Evolutionary conservation across 140 eudicot species (phyloP), one percentile per base, ranked within the genome.

Genomic region (Erigeron philadelphicus): DNA sequence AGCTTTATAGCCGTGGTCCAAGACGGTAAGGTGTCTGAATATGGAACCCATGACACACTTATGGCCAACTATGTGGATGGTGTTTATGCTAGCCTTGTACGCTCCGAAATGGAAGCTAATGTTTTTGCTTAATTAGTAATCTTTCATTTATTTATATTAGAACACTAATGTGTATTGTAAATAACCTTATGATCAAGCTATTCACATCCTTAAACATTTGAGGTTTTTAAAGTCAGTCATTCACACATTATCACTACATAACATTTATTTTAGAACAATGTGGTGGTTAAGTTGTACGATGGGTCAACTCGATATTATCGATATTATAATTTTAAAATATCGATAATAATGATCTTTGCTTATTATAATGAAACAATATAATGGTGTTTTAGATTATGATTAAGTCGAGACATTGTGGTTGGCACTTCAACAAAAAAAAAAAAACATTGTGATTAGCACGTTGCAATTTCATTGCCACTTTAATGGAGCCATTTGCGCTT

Each of bases 71-170:
- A 82, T 70, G 66, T 67, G 42, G 79, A 86, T 74, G 96, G 95
- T 18, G 60, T 89, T 58, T 89, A 89, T 42, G 85, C 95, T 47
- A 80, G 66, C 79, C 79, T 89, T 64, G 95, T 84, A 64, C 84
- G 85, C 23, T 84, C 95, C 5, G 96, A 89, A 71, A 82, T 84
- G 61, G 95, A 89, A 82, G 96, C 96, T 18, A 80, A 82, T 70
- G 96, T 73, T 73, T 86, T 89, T 76, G 77, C 82, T 60, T 86
- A 83, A 81, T 10, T 48, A 59, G 38, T 57, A 40, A 64, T 18
- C 57, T 40, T 49, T 60, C 9, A 57, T 18, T 48, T 11, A 58
- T 67, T 18, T 64, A 25, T 21, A 21, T 45, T 64, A 55, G 16
- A 21, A 44, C 44, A 8, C 6, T 45, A 45, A 3, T 53, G 8